These are phyloP conservation scores for Metarhizium humberi DNA, from an alignment of 2,329 filamentous ascomycete genomes.

Conservation along the genomic window DNA sequence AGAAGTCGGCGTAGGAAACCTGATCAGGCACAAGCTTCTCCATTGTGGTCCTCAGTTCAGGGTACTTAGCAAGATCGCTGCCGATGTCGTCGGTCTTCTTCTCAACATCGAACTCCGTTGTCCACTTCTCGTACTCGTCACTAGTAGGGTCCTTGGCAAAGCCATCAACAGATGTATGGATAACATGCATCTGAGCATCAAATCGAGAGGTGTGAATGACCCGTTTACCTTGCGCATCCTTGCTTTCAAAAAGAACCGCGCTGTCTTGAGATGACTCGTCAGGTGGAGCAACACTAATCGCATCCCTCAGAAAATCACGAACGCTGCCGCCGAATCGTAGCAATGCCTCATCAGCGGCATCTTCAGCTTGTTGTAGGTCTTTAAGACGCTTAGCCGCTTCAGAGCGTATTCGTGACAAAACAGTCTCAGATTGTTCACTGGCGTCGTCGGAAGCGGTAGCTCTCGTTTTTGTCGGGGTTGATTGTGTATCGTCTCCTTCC, in stretches of 20 bases:
- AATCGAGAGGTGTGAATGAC: slow-evolving; percentile 92
- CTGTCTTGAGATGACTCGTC: slow-evolving; percentile 40
- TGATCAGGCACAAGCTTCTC: slow-evolving; percentile 90
- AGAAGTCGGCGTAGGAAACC: slow-evolving; percentile 84
- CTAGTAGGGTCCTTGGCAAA: slow-evolving; percentile 75
- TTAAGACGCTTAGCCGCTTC: slow-evolving; percentile 79
- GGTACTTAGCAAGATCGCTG: slow-evolving; percentile 73
- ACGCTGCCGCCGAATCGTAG: slow-evolving; percentile 86
- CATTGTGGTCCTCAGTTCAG: slow-evolving; percentile 80
- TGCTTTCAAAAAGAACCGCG: slow-evolving; percentile 83
- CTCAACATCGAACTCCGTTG: slow-evolving; percentile 66
- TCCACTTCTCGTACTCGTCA: slow-evolving; percentile 66
- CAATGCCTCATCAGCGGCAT: slow-evolving; percentile 91
- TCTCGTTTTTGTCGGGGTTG: slow-evolving; percentile 36
- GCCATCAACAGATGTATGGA: slow-evolving; percentile 75
- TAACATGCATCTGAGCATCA: slow-evolving; percentile 91
- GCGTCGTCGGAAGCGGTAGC: slow-evolving; percentile 32
- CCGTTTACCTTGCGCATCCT: slow-evolving; percentile 79
- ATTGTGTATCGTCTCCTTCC: slow-evolving; percentile 27
- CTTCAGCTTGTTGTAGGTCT: slow-evolving; percentile 85
- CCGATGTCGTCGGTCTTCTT: slow-evolving; percentile 78
- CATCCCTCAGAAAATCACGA: slow-evolving; percentile 80
- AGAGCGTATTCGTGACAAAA: slow-evolving; percentile 65
- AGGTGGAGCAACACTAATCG: slow-evolving; percentile 78
- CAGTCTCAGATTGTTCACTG: slow-evolving; percentile 43